These are phyloP conservation scores for Stevia rebaudiana DNA, from an alignment of 140 eudicot genomes.

Conservation along the genomic window DNA sequence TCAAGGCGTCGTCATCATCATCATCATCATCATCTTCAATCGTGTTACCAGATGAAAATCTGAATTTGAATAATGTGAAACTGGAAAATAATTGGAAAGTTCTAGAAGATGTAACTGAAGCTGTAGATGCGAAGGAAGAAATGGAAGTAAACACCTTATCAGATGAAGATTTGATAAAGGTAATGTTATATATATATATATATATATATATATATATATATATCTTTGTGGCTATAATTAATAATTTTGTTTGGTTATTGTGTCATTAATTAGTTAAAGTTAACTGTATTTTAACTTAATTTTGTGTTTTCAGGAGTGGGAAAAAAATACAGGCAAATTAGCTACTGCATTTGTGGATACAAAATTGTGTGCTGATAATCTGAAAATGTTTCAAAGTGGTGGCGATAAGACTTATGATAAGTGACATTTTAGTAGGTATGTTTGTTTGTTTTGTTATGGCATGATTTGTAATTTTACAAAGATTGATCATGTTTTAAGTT, in stretches of 20 bases:
- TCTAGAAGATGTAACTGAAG: not conserved
- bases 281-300: constrained; percentile 1
- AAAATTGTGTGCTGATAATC: not conserved
- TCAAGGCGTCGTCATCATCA: not conserved
- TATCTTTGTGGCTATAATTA: not conserved
- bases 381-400: too few relatives aligned
- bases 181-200: too few relatives aligned
- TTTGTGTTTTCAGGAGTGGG: constrained; percentile 26
- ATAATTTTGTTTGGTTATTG: not conserved
- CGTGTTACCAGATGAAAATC: not conserved
- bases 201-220: too few relatives aligned
- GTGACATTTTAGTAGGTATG: too few relatives aligned
- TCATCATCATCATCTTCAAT: not conserved
- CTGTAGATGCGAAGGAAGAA: constrained; percentile 16
- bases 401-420: too few relatives aligned
- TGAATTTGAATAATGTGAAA: not conserved
- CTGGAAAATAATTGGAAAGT: not conserved
- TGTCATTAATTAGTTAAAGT: too few relatives aligned
- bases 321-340: constrained; percentile 13
- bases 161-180: constrained; percentile 27
- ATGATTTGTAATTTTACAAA: too few relatives aligned
- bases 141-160: not conserved
- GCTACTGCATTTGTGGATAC: constrained; percentile 9
- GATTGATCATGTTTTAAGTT: too few relatives aligned
- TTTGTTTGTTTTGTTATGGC: too few relatives aligned